Evolutionary conservation across 2,329 filamentous ascomycete genomes (phyloP), one percentile per base, ranked within the genome.

Genomic region (Coleophoma eucalyptorum): DNA sequence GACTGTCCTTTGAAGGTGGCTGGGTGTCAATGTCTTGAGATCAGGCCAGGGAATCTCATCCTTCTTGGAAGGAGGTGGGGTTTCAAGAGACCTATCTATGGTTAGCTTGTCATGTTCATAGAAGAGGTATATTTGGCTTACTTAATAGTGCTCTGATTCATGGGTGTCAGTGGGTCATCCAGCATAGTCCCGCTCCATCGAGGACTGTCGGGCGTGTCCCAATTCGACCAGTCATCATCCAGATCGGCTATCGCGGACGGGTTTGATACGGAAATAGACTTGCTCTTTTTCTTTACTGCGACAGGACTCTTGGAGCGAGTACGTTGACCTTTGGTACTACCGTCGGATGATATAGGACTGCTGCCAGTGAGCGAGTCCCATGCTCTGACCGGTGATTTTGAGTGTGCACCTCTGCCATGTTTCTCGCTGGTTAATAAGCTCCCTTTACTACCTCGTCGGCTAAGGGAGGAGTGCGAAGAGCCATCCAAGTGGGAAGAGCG

Each of bases 1-100:
- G n/a, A 92, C 89, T 1, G 89, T 93, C 35, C 84, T 81, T 65
- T 90, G 89, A 59, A 97, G 72, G 61, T 90, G 91, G 58, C 83
- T 84, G 0, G 91, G 88, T 26, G 61, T 65, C 37, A 26, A 87
- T 66, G 51, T 83, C 65, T 62, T 84, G 73, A 66, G 50, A 11
- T 59, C 62, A 15, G 64, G 63, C 65, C 65, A 67, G 40, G 60
- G 74, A 13, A 77, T 73, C 3, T 65, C 60, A 20, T 65, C 61
- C 6, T 54, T 54, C 47, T 55, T 64, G 21, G 55, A 58, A 40
- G 58, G 53, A 11, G 56, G 58, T 41, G 48, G 52, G 12, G 56
- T 43, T 33, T 59, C 52, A 12, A 48, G 33, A 18, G 52, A 52
- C 33, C 58, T 53, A 21, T 54, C 53, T 13, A 56, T 51, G 19